Evolutionary conservation across 352 stramenopile species (phyloP).

Genomic region (Globisporangium middletonii): DNA sequence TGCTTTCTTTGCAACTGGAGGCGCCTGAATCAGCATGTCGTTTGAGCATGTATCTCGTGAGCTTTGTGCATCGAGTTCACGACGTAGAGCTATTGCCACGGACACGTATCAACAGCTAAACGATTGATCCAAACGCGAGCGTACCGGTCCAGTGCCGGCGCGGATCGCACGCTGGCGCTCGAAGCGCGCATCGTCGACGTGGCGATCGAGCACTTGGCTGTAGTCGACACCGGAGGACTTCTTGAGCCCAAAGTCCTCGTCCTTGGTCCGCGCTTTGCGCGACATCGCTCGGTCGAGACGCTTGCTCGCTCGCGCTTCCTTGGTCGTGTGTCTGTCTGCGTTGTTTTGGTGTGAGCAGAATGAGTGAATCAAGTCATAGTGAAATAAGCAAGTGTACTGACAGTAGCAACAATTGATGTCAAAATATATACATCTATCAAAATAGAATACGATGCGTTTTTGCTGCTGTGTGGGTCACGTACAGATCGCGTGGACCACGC

Average conservation of each 20-base stretch:
- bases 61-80: background rate
- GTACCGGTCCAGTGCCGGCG: conserved; percentile 27
- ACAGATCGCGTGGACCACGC: no score
- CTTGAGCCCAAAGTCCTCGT: conserved; percentile 66
- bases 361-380: no score
- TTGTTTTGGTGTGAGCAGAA: no score
- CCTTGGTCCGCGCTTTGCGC: conserved; percentile 20
- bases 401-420: no score
- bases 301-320: background rate
- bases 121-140: conserved; percentile 1
- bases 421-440: no score
- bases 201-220: conserved; percentile 66
- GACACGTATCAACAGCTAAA: no score
- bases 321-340: background rate
- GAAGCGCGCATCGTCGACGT: conserved; percentile 83
- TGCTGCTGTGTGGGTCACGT: no score
- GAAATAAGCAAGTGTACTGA: no score
- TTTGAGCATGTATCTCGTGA: background rate
- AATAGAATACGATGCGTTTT: no score
- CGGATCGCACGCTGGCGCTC: conserved; percentile 64
- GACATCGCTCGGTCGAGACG: conserved; percentile 11
- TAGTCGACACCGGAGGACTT: conserved; percentile 82
- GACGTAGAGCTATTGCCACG: background rate
- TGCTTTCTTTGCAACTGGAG: background rate
- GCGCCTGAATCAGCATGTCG: conserved; percentile 3